These are phyloP conservation scores for Metschnikowia shivogae DNA, from an alignment of 805 yeast genomes.

Conservation along the genomic window DNA sequence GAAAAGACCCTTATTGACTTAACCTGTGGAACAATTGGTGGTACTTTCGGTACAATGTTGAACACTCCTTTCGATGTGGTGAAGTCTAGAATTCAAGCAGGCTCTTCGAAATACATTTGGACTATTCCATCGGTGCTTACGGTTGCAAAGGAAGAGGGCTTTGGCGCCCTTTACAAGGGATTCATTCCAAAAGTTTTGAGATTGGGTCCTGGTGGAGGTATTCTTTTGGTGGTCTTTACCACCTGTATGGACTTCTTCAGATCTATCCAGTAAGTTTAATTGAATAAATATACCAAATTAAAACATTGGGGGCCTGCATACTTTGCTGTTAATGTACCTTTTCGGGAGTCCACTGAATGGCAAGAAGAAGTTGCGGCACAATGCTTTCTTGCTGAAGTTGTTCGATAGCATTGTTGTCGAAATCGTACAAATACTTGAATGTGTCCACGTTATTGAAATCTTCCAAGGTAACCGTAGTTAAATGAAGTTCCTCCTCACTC, in stretches of 20 bases:
- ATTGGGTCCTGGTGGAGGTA: conserved; percentile 99
- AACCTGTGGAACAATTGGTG: conserved; percentile 93
- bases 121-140: conserved; percentile 72
- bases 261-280: conserved; percentile 31
- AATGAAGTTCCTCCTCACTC: conserved; percentile 3
- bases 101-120: conserved; percentile 87
- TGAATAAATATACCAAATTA: not conserved
- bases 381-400: not conserved
- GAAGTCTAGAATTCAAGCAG: conserved; percentile 94
- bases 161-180: conserved; percentile 88
- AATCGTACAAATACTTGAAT: conserved; percentile 15
- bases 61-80: conserved; percentile 98
- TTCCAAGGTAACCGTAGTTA: conserved; percentile 6
- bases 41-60: conserved; percentile 90
- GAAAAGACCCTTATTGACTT: conserved; percentile 84
- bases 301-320: too few relatives aligned
- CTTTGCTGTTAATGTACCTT: not conserved
- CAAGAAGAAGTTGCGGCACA: not conserved
- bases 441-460: conserved; percentile 21
- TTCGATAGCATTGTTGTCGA: not conserved
- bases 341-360: not conserved
- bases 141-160: conserved; percentile 88
- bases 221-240: conserved; percentile 93
- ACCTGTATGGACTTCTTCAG: conserved; percentile 92
- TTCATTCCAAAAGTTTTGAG: conserved; percentile 95